Conservation (phyloP, 352 stramenopile genomes). For the Pythium sukuiense region DNA sequence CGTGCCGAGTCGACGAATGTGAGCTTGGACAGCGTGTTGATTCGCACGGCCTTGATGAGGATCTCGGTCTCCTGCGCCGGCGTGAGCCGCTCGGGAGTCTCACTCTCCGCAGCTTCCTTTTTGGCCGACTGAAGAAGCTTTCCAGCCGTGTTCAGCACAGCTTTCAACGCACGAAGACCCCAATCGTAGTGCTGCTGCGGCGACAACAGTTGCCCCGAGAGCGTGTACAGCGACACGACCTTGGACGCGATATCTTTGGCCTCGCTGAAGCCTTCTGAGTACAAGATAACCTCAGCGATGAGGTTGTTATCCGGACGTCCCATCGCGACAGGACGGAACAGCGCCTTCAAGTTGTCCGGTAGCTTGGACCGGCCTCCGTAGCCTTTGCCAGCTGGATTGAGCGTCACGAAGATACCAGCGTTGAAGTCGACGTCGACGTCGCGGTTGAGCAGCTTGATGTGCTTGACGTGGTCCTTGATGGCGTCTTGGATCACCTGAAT, state of each 20-base stretch:
- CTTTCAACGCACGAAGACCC: slow-evolving; percentile 89
- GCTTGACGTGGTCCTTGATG: slow-evolving; percentile 65
- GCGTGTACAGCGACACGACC: slow-evolving; percentile 80
- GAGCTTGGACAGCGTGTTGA: slow-evolving; percentile 96
- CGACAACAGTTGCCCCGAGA: slow-evolving; percentile 68
- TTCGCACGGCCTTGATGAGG: slow-evolving; percentile 94
- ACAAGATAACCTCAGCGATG: slow-evolving; percentile 88
- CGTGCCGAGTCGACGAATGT: slow-evolving; percentile 89
- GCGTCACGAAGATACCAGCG: slow-evolving; percentile 90
- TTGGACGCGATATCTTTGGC: slow-evolving; percentile 79
- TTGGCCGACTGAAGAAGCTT: slow-evolving; percentile 89
- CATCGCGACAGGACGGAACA: slow-evolving; percentile 91
- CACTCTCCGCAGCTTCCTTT: slow-evolving; percentile 47
- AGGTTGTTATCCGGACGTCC: slow-evolving; percentile 81
- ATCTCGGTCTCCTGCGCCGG: slow-evolving; percentile 86
- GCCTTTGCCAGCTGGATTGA: slow-evolving; percentile 89
- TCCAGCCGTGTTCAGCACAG: slow-evolving; percentile 92
- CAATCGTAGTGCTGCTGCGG: slow-evolving; percentile 91
- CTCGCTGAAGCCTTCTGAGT: slow-evolving; percentile 81
- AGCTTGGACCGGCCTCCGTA: slow-evolving; percentile 89
- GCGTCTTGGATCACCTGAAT: slow-evolving; percentile 91
- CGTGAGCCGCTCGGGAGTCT: slow-evolving; percentile 41
- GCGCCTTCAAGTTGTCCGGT: slow-evolving; percentile 90
- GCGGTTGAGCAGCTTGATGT: slow-evolving; percentile 66
- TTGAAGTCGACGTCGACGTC: slow-evolving; percentile 83